Evolutionary conservation across 441 rosid genomes (phyloP).

Genomic region (Populus hybrid): DNA sequence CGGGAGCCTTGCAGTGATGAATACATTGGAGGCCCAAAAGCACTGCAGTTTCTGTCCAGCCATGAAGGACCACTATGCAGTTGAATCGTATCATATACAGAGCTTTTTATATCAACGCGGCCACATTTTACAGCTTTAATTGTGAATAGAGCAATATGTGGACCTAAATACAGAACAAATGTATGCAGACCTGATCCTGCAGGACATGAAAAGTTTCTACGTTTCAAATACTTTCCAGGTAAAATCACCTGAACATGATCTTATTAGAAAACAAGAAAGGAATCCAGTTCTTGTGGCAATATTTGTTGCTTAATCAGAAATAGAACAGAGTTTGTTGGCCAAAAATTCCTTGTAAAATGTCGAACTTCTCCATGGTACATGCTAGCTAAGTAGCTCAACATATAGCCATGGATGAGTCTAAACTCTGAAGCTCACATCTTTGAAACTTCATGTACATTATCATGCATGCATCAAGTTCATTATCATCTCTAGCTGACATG

Average conservation of each 20-base stretch:
- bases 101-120: slow-evolving; percentile 84
- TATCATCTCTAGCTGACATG: background rate
- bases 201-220: slow-evolving; percentile 1
- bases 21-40: slow-evolving; percentile 81
- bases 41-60: slow-evolving; percentile 83
- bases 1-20: slow-evolving; percentile 50
- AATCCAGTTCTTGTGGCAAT: background rate
- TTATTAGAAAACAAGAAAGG: background rate
- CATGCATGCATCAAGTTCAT: background rate
- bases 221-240: background rate
- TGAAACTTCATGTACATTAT: background rate
- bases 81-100: slow-evolving; percentile 89
- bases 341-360: background rate
- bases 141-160: slow-evolving; percentile 89
- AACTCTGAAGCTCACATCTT: background rate
- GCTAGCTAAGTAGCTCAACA: background rate
- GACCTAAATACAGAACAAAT: slow-evolving; percentile 96
- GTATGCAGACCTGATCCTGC: slow-evolving; percentile 98
- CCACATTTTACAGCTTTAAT: slow-evolving; percentile 93
- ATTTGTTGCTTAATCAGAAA: background rate
- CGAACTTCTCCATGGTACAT: background rate
- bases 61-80: slow-evolving; percentile 83
- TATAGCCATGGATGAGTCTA: background rate
- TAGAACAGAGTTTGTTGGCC: background rate
- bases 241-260: background rate